Base-by-base conservation (phyloP, 179 eudicot species). In the Amaranthus tricolor region DNA sequence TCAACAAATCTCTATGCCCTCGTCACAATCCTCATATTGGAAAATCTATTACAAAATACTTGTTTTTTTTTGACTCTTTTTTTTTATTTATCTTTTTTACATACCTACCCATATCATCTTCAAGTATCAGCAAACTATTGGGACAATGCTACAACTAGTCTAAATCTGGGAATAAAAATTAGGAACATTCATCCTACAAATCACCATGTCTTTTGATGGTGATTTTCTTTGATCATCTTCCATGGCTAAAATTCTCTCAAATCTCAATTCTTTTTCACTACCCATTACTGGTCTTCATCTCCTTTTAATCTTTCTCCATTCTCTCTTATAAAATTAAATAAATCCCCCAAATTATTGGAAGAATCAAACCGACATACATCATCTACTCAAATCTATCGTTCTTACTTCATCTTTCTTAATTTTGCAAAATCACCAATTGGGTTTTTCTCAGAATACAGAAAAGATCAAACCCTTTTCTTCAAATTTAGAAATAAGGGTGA, bases 281-380 rank as follows among this genome's bases (percentile, higher is more conserved):
- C 91, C 93, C 54, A 82, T 89, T 19, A 82, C 89, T 64, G 86
- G 76, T 21, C 84, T 89, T 67, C 88, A 82, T 50, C 93, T 89
- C 62, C 93, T 91, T 56, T 85, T 89, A 62, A 85, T 89, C 74
- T 80, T 88, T 54, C 93, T 89, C 21, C 96, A 91, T 71, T 86
- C 96, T 70, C 90, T 89, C 62, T 91, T 91, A 85, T 90, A 89
- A 71, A 77, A 69, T 66, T 31, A 57, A 40, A 13, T 16, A 13
- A 31, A 31, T 43, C 54, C 45, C 54, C 52, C 12, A 67, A 47
- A 45, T 57, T 66, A 5, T 16, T 17, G 45, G n/a, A 31, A 24
- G 15, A 60, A 16, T 7, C 21, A 40, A 62, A 16, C 66, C 66
- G 40, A 31, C 40, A 56, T 20, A 19, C 10, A 10, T 21, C 70